Base-by-base conservation (phyloP, 306 rosid genomes). In the Astragalus membranaceus region DNA sequence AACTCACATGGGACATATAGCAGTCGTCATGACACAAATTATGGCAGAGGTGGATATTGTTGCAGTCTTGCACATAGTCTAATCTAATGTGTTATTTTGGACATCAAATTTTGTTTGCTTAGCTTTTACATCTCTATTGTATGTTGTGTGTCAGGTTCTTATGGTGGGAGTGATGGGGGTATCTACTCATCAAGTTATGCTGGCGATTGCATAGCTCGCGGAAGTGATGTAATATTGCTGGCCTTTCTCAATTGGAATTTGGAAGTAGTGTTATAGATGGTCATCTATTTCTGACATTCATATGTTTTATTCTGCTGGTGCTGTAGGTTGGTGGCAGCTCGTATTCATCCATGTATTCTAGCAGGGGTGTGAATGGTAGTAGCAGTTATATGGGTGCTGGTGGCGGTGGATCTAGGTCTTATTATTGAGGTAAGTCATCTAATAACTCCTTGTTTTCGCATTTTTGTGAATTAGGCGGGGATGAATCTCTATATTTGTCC, bases 181-280 rank as follows among this genome's bases (percentile, higher is more conserved):
- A 51, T 86, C 81, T 89, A 95, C 82, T 87, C 99, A 39, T 88
- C 99, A 58, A 87, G 91, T 74, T 86, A 91, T 89, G 92, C 87
- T 66, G 84, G 85, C 20, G 96, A 91, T 63, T 91, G 87, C 59
- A 53, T 83, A 50, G 50, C 95, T 54, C 99, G 95, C 58, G 96
- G 87, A 39, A 83, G 84, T 84, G 94, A 91, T 84, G 99, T 94
- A 78, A 90, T 79, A 88, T 23, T 63, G 39, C 54, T 69, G 10
- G 20, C 73, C 64, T 64, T 29, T 37, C 73, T 62, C 67, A 64
- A 15, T 33, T 57, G 15, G 55, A 62, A 64, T n/a, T 33, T 63
- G 15, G 55, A 62, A 15, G 13, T 48, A 60, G 29, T 54, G 8
- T 72, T 53, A 8, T 53, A 54, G 33, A 36, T 72, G 57, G 32